Percentiles rank a stretch among this genome's conserved stretches.
phyloP scores from a whole-genome alignment of 306 rosid genomes.

The Prunus fruticosa region DNA sequence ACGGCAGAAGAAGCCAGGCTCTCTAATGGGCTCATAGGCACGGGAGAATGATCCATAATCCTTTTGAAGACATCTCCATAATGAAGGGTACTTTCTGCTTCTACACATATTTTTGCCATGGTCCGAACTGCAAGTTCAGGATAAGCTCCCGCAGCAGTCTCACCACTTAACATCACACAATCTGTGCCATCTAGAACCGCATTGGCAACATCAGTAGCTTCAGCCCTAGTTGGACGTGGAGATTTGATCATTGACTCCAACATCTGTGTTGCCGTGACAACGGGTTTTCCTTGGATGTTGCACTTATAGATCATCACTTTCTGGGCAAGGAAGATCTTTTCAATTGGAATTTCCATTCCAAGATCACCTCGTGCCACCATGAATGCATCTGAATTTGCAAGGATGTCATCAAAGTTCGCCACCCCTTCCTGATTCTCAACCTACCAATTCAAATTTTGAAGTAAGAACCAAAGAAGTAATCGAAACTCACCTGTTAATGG shows the following conservation, averaged over 20 bases:
- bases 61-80: constrained; percentile 80
- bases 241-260: constrained; percentile 80
- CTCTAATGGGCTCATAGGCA: constrained; percentile 89
- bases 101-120: constrained; percentile 79
- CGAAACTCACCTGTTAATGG: constrained; percentile 9
- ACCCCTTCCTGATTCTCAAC: constrained; percentile 99
- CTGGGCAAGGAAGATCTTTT: constrained; percentile 96
- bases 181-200: constrained; percentile 95
- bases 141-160: constrained; percentile 93
- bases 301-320: constrained; percentile 99
- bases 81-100: constrained; percentile 80
- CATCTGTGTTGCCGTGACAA: constrained; percentile 98
- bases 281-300: constrained; percentile 98
- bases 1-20: constrained; percentile 91
- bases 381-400: constrained; percentile 91
- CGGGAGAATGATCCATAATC: constrained; percentile 79
- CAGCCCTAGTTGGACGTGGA: constrained; percentile 76
- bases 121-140: constrained; percentile 80
- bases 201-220: constrained; percentile 80
- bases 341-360: constrained; percentile 99
- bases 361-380: constrained; percentile 99
- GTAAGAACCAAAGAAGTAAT: not conserved
- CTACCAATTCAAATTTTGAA: constrained; percentile 38
- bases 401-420: constrained; percentile 96
- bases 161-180: constrained; percentile 94